Evolutionary conservation across 140 eudicot species (phyloP).

Genomic region (Erigeron philadelphicus): DNA sequence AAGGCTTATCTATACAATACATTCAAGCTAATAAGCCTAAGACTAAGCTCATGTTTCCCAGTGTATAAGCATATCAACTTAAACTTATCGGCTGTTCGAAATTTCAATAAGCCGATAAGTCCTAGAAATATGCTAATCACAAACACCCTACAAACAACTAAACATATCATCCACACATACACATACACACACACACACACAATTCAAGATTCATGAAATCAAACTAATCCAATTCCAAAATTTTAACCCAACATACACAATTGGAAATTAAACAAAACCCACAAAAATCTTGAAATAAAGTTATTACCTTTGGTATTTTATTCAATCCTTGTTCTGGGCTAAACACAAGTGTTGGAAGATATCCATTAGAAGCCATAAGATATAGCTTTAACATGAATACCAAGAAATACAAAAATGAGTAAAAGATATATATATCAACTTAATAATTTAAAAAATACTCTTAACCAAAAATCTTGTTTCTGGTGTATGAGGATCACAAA

Average conservation of each 20-base stretch:
- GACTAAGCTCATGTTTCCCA: too few species aligned
- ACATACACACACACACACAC: background rate
- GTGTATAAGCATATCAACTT: too few species aligned
- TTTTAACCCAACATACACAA: background rate
- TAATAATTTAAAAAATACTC: background rate
- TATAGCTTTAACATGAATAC: conserved; percentile 42
- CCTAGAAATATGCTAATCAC: too few species aligned
- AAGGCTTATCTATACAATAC: too few species aligned
- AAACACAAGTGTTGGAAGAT: conserved; percentile 42
- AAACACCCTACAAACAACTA: too few species aligned
- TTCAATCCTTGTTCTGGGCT: conserved; percentile 41
- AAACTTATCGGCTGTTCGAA: too few species aligned
- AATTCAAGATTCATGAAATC: background rate
- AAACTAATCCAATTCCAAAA: background rate
- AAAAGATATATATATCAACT: conserved; percentile 19
- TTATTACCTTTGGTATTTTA: conserved; percentile 42
- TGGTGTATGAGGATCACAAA: conserved; percentile 23
- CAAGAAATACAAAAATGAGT: background rate
- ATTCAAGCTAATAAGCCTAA: too few species aligned
- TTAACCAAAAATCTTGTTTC: conserved; percentile 18
- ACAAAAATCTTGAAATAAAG: background rate
- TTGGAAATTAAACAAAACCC: background rate
- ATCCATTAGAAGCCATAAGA: conserved; percentile 70
- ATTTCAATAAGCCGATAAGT: too few species aligned
- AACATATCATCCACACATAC: too few species aligned